phyloP scores from a whole-genome alignment of 257 asterid genomes.

The Plectranthus barbatus region DNA sequence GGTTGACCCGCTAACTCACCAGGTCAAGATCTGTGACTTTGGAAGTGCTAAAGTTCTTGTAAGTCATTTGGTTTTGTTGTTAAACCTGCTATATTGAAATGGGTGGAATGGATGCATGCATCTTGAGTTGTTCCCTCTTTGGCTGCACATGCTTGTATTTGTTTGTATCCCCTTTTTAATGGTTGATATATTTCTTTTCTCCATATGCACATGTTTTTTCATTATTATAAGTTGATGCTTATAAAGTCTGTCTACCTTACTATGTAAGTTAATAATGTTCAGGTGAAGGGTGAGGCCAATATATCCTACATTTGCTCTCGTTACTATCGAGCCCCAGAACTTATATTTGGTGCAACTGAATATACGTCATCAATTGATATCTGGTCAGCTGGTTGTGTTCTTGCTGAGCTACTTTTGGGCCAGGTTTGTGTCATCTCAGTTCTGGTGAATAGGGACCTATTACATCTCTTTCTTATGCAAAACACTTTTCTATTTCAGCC shows the following conservation, averaged over 20 bases:
- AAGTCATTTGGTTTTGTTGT: slow-evolving; percentile 25
- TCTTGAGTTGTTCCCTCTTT: neutral
- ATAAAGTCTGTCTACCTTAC: slow-evolving; percentile 12
- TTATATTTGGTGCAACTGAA: slow-evolving; percentile 87
- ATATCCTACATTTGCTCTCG: slow-evolving; percentile 91
- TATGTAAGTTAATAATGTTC: slow-evolving; percentile 13
- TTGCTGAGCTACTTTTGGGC: slow-evolving; percentile 89
- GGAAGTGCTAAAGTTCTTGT: slow-evolving; percentile 76
- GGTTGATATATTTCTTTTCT: neutral
- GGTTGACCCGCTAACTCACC: slow-evolving; percentile 96
- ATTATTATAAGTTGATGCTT: neutral
- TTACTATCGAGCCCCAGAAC: slow-evolving; percentile 90
- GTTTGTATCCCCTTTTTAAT: neutral
- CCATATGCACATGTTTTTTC: neutral
- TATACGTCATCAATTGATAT: slow-evolving; percentile 74
- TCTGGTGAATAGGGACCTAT: neutral
- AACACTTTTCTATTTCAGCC: slow-evolving; percentile 41
- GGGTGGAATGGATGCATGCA: neutral
- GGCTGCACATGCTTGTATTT: neutral
- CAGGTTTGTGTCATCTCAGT: slow-evolving; percentile 41
- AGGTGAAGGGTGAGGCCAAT: slow-evolving; percentile 87
- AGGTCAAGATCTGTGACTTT: slow-evolving; percentile 91
- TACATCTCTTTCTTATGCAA: neutral
- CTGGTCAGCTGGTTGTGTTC: slow-evolving; percentile 95
- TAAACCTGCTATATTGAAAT: neutral